Conservation (phyloP, 2,329 filamentous ascomycete species). For the Trichoderma sp. region DNA sequence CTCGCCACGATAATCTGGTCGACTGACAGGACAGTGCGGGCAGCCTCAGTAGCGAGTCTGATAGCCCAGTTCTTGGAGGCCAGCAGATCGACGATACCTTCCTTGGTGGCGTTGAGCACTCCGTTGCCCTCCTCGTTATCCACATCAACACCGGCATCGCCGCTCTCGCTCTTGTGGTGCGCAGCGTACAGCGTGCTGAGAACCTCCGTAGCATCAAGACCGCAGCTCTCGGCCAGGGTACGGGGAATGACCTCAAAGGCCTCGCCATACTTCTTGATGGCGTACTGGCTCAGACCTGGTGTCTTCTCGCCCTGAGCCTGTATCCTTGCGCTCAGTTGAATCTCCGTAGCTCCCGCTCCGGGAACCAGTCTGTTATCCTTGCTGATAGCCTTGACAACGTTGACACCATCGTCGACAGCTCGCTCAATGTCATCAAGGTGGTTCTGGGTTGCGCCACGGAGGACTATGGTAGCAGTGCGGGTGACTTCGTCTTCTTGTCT, state of each 20-base stretch:
- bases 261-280: conserved; percentile 96
- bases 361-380: conserved; percentile 89
- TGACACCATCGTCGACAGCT: conserved; percentile 96
- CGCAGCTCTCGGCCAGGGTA: conserved; percentile 91
- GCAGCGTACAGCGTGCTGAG: conserved; percentile 90
- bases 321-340: conserved; percentile 91
- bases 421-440: conserved; percentile 96
- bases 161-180: conserved; percentile 85
- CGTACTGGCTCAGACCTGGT: conserved; percentile 89
- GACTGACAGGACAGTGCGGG: conserved; percentile 89
- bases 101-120: conserved; percentile 80
- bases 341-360: conserved; percentile 91
- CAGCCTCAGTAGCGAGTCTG: conserved; percentile 92
- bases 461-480: conserved; percentile 89
- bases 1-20: conserved; percentile 99
- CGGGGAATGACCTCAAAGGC: conserved; percentile 97
- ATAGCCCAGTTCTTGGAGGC: conserved; percentile 96
- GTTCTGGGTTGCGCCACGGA: conserved; percentile 96
- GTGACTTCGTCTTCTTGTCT: conserved; percentile 93
- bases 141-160: conserved; percentile 91
- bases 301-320: conserved; percentile 90
- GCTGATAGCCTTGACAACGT: conserved; percentile 97
- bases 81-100: conserved; percentile 90
- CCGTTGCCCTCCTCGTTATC: conserved; percentile 78
- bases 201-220: conserved; percentile 95